Evolutionary conservation across 2,329 filamentous ascomycete species (phyloP).

Genomic region (Ascochyta lentis): DNA sequence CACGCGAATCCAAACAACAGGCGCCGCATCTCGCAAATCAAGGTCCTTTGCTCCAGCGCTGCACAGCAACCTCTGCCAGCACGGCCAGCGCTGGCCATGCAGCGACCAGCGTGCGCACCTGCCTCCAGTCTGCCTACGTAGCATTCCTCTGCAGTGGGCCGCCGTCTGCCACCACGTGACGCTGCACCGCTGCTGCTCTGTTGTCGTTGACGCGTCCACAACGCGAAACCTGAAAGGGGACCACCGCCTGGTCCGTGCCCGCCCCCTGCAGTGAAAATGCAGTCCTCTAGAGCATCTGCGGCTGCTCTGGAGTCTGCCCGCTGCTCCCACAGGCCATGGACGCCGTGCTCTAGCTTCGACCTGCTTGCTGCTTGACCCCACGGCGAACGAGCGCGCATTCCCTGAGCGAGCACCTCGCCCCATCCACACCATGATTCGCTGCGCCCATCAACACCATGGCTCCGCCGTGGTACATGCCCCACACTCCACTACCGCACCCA

Average conservation of each 20-base stretch:
- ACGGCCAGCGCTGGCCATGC: neutral
- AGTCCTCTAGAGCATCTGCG: neutral
- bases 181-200: conserved; percentile 3
- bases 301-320: neutral
- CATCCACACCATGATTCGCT: conserved; percentile 26
- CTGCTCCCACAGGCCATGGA: too few species aligned
- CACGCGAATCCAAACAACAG: conserved; percentile 5
- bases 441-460: conserved; percentile 18
- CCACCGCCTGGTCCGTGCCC: neutral
- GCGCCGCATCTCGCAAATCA: conserved; percentile 5
- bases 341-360: neutral
- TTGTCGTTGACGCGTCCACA: conserved; percentile 8
- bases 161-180: neutral
- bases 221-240: neutral
- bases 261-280: neutral
- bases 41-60: neutral
- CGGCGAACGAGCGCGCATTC: conserved; percentile 25
- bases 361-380: conserved; percentile 13
- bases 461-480: conserved; percentile 28
- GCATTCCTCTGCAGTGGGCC: conserved; percentile 3
- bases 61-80: neutral
- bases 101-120: conserved; percentile 1
- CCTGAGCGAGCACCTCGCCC: conserved; percentile 5
- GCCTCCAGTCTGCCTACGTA: neutral
- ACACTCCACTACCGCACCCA: conserved; percentile 23